phyloP scores from a whole-genome alignment of 805 yeast species.

The Yarrowia sp. region DNA sequence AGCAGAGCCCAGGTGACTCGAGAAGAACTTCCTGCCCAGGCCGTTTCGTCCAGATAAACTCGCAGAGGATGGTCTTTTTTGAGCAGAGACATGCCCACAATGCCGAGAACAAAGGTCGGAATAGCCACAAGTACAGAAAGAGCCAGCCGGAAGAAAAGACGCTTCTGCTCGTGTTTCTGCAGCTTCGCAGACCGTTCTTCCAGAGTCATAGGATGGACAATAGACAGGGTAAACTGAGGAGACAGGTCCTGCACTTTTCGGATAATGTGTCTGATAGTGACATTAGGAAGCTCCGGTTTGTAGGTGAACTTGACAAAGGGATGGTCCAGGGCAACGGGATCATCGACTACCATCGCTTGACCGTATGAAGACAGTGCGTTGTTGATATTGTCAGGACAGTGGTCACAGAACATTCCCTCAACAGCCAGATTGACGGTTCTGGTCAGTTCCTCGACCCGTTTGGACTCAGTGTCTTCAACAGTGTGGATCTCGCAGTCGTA shows the following conservation, averaged over 20 bases:
- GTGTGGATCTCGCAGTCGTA: conserved; percentile 55
- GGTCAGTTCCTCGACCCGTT: conserved; percentile 48
- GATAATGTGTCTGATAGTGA: conserved; percentile 57
- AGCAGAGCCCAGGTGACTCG: conserved; percentile 65
- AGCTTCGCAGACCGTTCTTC: conserved; percentile 60
- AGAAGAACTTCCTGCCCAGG: conserved; percentile 60
- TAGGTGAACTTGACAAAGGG: conserved; percentile 66
- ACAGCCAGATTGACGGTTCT: conserved; percentile 57
- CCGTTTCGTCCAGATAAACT: conserved; percentile 56
- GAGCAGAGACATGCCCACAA: conserved; percentile 64
- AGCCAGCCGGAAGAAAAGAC: conserved; percentile 46
- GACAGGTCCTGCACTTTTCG: conserved; percentile 47
- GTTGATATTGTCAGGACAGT: conserved; percentile 60
- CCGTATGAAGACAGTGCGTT: conserved; percentile 52
- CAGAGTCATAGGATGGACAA: conserved; percentile 53
- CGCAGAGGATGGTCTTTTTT: conserved; percentile 44
- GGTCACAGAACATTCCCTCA: conserved; percentile 64
- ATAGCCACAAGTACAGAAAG: conserved; percentile 55
- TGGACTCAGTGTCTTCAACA: conserved; percentile 45
- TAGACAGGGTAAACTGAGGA: conserved; percentile 48
- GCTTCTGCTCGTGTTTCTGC: conserved; percentile 48
- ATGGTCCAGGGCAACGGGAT: conserved; percentile 50
- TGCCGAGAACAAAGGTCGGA: conserved; percentile 65
- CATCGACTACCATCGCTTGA: conserved; percentile 50
- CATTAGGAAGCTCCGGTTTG: conserved; percentile 51